phyloP scores from a whole-genome alignment of 1,139 yeast species.

The Blastobotrys indianensis region DNA sequence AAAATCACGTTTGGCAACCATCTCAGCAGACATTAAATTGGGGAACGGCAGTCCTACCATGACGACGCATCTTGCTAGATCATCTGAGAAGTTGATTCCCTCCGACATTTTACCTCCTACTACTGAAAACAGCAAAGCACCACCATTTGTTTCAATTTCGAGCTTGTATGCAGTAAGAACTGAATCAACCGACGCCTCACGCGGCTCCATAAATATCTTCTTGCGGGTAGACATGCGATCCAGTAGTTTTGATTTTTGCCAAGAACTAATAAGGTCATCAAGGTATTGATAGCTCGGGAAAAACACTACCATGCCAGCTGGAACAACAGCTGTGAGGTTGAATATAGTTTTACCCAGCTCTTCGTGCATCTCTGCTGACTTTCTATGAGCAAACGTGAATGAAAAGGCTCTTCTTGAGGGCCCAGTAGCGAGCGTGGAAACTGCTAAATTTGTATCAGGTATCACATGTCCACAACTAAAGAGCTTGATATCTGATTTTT shows the following conservation, averaged over 20 bases:
- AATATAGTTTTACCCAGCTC: constrained; percentile 50
- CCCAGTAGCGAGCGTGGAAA: constrained; percentile 45
- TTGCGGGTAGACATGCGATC: constrained; percentile 21
- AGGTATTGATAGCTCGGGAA: constrained; percentile 82
- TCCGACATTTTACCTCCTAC: constrained; percentile 94
- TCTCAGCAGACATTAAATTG: constrained; percentile 75
- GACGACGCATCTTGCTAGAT: constrained; percentile 77
- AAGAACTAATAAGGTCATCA: constrained; percentile 42
- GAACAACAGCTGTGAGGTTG: constrained; percentile 45
- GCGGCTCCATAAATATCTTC: constrained; percentile 52
- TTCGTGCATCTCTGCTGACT: constrained; percentile 41
- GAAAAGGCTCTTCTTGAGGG: constrained; percentile 40
- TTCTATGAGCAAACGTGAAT: constrained; percentile 65
- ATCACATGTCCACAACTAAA: constrained; percentile 84
- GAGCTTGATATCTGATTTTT: constrained; percentile 37
- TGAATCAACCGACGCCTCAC: constrained; percentile 41
- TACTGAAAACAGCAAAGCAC: constrained; percentile 74
- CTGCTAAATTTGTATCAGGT: constrained; percentile 61
- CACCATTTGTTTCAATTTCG: constrained; percentile 29
- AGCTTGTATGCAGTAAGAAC: constrained; percentile 49
- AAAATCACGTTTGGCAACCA: constrained; percentile 64
- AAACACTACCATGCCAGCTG: constrained; percentile 74
- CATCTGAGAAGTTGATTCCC: constrained; percentile 87
- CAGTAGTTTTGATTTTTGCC: constrained; percentile 43
- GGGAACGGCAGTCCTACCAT: constrained; percentile 93